Conservation (phyloP, 371 early-diverging fungal species). For the Lichtheimia corymbifera region DNA sequence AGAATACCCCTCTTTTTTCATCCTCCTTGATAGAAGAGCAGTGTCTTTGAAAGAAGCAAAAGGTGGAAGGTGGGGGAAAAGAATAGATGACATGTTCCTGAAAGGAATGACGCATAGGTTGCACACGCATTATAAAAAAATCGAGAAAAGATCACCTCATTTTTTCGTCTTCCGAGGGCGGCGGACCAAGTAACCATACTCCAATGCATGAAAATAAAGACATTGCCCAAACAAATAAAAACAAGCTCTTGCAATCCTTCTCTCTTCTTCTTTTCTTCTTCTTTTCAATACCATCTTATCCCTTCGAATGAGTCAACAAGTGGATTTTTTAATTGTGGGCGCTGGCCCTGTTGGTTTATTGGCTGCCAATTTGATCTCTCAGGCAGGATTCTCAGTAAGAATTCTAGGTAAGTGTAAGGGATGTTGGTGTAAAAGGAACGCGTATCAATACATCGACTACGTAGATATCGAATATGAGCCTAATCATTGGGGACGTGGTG, state of each 20-base stretch:
- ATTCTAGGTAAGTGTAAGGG: slow-evolving; percentile 30
- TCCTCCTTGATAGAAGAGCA: no score
- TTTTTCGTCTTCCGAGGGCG: slow-evolving; percentile 5
- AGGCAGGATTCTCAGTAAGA: slow-evolving; percentile 40
- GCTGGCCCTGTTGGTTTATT: slow-evolving; percentile 50
- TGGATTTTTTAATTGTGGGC: slow-evolving; percentile 47
- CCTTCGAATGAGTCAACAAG: slow-evolving; percentile 20
- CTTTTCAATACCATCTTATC: slow-evolving; percentile 4
- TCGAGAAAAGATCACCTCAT: slow-evolving; percentile 24
- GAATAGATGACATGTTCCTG: no score
- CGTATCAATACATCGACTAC: neutral
- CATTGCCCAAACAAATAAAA: slow-evolving; percentile 4
- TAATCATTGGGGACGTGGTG: slow-evolving; percentile 54
- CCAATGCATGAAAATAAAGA: slow-evolving; percentile 3
- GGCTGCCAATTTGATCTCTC: slow-evolving; percentile 37
- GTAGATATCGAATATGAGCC: slow-evolving; percentile 46
- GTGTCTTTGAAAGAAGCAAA: no score
- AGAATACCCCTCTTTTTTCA: no score
- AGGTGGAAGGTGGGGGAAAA: no score
- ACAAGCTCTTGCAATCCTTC: slow-evolving; percentile 1
- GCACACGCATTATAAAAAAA: slow-evolving; percentile 1
- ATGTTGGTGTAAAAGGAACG: neutral
- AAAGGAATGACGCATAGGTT: no score
- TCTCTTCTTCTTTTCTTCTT: slow-evolving; percentile 6
- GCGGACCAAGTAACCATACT: neutral